Percentiles rank a stretch among this genome's conserved stretches.
phyloP scores from a whole-genome alignment of 306 rosid genomes.

The Delonix regia region DNA sequence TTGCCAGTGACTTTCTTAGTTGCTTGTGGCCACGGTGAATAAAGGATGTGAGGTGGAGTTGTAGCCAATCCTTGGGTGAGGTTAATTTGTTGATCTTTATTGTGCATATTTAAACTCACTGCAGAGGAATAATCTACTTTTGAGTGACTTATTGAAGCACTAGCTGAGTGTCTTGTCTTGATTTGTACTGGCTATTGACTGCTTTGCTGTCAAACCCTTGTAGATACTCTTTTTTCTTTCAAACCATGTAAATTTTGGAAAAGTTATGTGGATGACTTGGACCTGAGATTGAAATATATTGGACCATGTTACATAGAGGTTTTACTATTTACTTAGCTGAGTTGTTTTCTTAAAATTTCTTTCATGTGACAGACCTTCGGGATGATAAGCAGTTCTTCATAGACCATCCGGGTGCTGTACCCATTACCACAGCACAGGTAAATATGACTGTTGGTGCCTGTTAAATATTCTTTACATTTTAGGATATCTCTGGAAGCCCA shows the following conservation, averaged over 20 bases:
- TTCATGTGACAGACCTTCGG: constrained; percentile 75
- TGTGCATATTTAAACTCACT: not conserved
- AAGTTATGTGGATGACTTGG: not conserved
- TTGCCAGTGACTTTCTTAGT: not conserved
- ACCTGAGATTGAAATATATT: not conserved
- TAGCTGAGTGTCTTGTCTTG: not conserved
- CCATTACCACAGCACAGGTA: constrained; percentile 91
- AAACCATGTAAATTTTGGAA: not conserved
- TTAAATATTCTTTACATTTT: not conserved
- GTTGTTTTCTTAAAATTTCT: not conserved
- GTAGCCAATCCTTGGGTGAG: not conserved
- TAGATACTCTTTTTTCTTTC: not conserved
- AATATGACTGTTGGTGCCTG: constrained; percentile 19
- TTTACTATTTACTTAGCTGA: not conserved
- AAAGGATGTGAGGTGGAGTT: not conserved
- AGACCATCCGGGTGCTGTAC: constrained; percentile 98
- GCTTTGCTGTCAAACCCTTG: not conserved
- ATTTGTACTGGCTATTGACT: not conserved
- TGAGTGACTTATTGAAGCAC: not conserved
- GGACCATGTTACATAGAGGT: not conserved
- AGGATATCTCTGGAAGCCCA: not conserved
- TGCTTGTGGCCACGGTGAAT: not conserved
- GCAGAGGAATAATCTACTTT: not conserved
- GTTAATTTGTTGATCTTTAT: not conserved
- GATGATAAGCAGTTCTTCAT: constrained; percentile 93